These are phyloP conservation scores for Jacaranda mimosifolia DNA, from an alignment of 257 asterid species.

Conservation along the genomic window DNA sequence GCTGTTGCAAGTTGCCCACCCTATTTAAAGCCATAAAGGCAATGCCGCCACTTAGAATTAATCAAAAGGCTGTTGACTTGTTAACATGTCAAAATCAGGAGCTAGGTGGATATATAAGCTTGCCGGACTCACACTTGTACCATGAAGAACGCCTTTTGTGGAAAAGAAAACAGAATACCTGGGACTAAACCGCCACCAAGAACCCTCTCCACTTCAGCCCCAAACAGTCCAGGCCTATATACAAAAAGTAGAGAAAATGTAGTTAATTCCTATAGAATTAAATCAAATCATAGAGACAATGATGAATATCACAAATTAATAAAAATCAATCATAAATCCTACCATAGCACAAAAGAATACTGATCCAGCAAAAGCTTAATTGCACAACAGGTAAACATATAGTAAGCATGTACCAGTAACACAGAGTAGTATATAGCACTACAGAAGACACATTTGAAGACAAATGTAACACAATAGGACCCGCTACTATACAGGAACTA, in stretches of 20 bases:
- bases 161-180: conserved; percentile 52
- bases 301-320: neutral
- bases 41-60: conserved; percentile 6
- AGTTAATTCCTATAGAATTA: conserved; percentile 4
- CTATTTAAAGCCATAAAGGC: neutral
- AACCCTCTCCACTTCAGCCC: conserved; percentile 95
- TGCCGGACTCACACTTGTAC: neutral
- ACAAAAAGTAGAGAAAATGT: conserved; percentile 17
- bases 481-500: neutral
- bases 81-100: neutral
- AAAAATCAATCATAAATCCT: conserved; percentile 5
- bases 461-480: neutral
- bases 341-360: neutral
- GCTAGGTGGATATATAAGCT: neutral
- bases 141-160: conserved; percentile 4
- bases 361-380: neutral
- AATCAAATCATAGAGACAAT: conserved; percentile 22
- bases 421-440: neutral
- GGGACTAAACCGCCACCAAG: conserved; percentile 99
- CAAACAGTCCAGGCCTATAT: conserved; percentile 80
- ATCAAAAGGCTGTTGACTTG: neutral
- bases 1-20: neutral
- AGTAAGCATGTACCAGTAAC: neutral
- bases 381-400: neutral
- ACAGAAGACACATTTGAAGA: neutral